Percentiles rank a stretch among this genome's conserved stretches.
These are phyloP conservation scores for Colletotrichum sp. DNA, from an alignment of 2,329 filamentous ascomycete genomes.

Conservation along the genomic window DNA sequence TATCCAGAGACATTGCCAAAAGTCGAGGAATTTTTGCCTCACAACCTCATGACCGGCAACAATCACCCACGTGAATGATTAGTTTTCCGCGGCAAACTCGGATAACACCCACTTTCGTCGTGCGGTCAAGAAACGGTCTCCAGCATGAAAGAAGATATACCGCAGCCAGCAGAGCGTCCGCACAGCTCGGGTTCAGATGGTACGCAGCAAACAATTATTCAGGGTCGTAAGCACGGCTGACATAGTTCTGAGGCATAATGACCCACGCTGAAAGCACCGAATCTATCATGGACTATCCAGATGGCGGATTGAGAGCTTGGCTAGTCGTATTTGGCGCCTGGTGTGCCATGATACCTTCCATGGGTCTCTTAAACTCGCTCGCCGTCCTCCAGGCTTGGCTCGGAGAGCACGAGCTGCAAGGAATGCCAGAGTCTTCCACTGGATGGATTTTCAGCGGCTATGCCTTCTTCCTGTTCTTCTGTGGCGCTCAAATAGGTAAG, in stretches of 20 bases:
- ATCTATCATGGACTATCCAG: slow-evolving; percentile 59
- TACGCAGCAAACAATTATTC: not conserved
- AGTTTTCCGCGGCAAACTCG: not conserved
- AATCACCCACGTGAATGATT: not conserved
- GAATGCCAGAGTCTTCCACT: slow-evolving; percentile 62
- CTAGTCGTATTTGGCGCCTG: slow-evolving; percentile 75
- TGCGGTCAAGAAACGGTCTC: not conserved
- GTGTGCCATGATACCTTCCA: slow-evolving; percentile 65
- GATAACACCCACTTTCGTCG: not conserved
- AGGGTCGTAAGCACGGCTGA: not conserved
- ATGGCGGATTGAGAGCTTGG: slow-evolving; percentile 73
- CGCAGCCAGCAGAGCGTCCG: not conserved
- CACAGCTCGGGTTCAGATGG: not conserved
- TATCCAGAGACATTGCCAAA: not conserved
- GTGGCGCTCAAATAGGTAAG: slow-evolving; percentile 68
- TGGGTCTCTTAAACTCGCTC: slow-evolving; percentile 71
- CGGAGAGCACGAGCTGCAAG: slow-evolving; percentile 62
- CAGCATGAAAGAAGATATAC: not conserved
- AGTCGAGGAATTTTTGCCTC: not conserved
- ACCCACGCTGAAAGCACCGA: not conserved
- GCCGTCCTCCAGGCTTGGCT: slow-evolving; percentile 73
- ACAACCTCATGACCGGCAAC: not conserved
- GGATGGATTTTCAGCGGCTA: slow-evolving; percentile 79
- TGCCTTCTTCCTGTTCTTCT: slow-evolving; percentile 73
- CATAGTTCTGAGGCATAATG: not conserved